A percentile compares a stretch with the other conserved stretches of the same genome.
phyloP scores from a whole-genome alignment of 495 filamentous ascomycete species.

The Apiosordaria backusii region DNA sequence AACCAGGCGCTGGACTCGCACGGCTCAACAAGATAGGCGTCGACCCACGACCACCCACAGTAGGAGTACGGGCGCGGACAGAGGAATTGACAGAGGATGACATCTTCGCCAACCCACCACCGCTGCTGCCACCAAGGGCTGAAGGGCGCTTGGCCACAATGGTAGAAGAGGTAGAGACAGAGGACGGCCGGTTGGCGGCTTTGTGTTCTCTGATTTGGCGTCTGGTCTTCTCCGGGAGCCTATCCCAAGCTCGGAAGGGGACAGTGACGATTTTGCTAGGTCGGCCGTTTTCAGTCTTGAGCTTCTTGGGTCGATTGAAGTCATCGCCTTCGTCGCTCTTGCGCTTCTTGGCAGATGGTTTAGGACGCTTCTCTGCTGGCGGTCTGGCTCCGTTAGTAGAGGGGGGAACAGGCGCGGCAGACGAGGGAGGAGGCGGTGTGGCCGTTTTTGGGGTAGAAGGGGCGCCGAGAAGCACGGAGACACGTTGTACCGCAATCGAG shows the following conservation, averaged over 20 bases:
- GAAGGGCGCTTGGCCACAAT: constrained; percentile 20
- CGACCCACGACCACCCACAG: background rate
- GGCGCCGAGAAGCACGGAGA: constrained; percentile 15
- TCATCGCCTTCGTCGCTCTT: constrained; percentile 33
- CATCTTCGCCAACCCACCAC: background rate
- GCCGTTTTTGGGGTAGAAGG: background rate
- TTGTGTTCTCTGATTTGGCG: background rate
- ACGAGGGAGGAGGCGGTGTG: background rate
- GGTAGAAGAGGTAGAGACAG: constrained; percentile 12
- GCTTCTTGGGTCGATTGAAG: constrained; percentile 37
- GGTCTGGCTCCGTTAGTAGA: background rate
- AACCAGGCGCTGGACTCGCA: background rate
- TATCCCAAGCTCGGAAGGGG: constrained; percentile 20
- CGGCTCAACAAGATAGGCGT: background rate
- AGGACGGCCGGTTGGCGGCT: background rate
- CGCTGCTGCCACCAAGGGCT: constrained; percentile 4
- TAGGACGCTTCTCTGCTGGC: constrained; percentile 23
- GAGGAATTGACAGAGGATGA: background rate
- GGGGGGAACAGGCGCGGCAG: background rate
- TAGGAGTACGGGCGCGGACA: background rate
- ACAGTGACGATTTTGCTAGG: constrained; percentile 26
- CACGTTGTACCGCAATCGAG: constrained; percentile 29
- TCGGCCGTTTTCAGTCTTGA: constrained; percentile 31
- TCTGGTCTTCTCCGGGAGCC: constrained; percentile 13
- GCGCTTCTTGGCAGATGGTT: constrained; percentile 29